A percentile compares a stretch with the other conserved stretches of the same genome.
Evolutionary conservation across 1,284 basidiomycete species (phyloP).

Genomic region (Megacollybia platyphylla): DNA sequence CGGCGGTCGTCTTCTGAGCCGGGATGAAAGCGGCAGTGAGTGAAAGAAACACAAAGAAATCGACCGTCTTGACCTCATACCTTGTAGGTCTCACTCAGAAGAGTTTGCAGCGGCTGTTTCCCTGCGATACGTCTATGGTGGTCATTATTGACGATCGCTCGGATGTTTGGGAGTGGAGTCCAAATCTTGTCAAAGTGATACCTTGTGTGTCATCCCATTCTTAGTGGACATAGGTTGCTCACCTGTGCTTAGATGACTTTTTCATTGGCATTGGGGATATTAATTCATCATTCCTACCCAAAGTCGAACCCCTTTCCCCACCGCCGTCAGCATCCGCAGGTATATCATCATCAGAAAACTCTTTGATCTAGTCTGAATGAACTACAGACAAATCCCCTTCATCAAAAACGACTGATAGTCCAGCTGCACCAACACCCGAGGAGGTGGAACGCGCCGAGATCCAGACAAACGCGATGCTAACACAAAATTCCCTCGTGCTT

Average conservation of each 20-base stretch:
- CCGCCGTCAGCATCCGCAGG: conserved; percentile 9
- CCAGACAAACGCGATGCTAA: conserved; percentile 41
- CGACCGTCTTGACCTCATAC: conserved; percentile 4
- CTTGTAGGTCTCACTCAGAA: conserved; percentile 74
- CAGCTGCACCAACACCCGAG: conserved; percentile 16
- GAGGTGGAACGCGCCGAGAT: conserved; percentile 31
- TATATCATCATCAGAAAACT: not conserved
- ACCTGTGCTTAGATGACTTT: conserved; percentile 67
- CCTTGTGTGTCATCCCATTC: conserved; percentile 54
- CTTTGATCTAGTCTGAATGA: not conserved
- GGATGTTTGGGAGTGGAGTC: conserved; percentile 95
- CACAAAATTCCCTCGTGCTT: conserved; percentile 57
- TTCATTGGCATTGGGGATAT: conserved; percentile 99
- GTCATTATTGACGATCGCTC: conserved; percentile 97
- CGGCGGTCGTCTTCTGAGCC: conserved; percentile 77
- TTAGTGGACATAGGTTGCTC: conserved; percentile 4
- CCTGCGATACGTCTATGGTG: conserved; percentile 96
- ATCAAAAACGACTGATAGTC: conserved; percentile 10
- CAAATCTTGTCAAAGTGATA: conserved; percentile 92
- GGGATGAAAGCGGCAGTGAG: conserved; percentile 93
- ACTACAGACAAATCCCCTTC: conserved; percentile 10
- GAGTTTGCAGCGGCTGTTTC: conserved; percentile 83
- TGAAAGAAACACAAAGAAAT: conserved; percentile 6
- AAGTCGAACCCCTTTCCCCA: conserved; percentile 40
- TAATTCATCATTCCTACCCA: conserved; percentile 87